Conservation (phyloP, 495 filamentous ascomycete genomes). For the Amorphotheca resinae region DNA sequence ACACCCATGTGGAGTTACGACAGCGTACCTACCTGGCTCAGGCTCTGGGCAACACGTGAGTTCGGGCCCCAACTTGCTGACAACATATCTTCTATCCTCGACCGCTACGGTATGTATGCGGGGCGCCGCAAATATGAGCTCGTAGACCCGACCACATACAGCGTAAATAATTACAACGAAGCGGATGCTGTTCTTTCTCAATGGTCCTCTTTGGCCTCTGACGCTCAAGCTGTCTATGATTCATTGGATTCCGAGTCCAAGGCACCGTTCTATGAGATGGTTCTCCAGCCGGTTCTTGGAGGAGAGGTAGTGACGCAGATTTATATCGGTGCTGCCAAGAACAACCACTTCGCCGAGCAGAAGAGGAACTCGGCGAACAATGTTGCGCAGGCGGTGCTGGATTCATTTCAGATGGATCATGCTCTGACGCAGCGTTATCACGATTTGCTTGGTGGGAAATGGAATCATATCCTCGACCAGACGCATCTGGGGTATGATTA, state of each 20-base stretch:
- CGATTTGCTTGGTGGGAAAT: slow-evolving; percentile 52
- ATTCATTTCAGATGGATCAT: slow-evolving; percentile 47
- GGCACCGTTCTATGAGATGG: slow-evolving; percentile 55
- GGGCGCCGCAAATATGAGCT: slow-evolving; percentile 57
- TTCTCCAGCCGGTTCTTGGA: slow-evolving; percentile 54
- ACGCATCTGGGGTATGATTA: slow-evolving; percentile 41
- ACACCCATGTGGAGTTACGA: slow-evolving; percentile 39
- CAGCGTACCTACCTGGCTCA: slow-evolving; percentile 43
- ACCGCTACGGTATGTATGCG: slow-evolving; percentile 49
- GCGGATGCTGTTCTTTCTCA: slow-evolving; percentile 49
- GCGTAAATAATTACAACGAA: slow-evolving; percentile 58
- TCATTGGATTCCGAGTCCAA: slow-evolving; percentile 33
- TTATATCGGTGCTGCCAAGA: slow-evolving; percentile 46
- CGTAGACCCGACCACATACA: slow-evolving; percentile 50
- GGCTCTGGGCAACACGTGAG: slow-evolving; percentile 44
- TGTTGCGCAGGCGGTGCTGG: slow-evolving; percentile 44
- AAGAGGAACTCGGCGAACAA: slow-evolving; percentile 53
- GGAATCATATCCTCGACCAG: slow-evolving; percentile 61
- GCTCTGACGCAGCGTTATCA: slow-evolving; percentile 51
- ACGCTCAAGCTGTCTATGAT: slow-evolving; percentile 44
- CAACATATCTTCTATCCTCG: slow-evolving; percentile 42
- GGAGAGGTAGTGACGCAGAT: slow-evolving; percentile 50
- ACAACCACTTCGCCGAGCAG: slow-evolving; percentile 50
- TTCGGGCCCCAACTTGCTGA: slow-evolving; percentile 40
- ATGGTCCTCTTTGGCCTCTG: slow-evolving; percentile 43